Percentiles rank a stretch among this genome's conserved stretches.
These are phyloP conservation scores for Pulicaria dysenterica DNA, from an alignment of 129 eudicot species.

Conservation along the genomic window DNA sequence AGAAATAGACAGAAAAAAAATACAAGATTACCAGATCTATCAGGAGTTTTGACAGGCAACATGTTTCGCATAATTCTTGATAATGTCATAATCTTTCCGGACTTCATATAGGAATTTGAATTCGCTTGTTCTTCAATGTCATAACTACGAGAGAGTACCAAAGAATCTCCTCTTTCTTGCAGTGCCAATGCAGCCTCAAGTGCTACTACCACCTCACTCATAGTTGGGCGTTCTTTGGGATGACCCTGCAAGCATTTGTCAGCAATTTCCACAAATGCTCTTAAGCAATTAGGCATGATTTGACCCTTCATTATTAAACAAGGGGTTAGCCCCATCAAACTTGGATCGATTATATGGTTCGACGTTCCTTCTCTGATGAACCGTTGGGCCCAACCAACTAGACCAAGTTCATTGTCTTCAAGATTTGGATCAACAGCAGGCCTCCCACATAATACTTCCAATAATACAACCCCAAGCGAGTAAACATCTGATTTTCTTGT, in stretches of 20 bases:
- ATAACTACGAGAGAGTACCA: neutral
- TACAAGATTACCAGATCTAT: conserved; percentile 19
- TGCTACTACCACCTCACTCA: conserved; percentile 56
- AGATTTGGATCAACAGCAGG: conserved; percentile 52
- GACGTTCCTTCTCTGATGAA: conserved; percentile 38
- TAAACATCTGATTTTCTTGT: conserved; percentile 57
- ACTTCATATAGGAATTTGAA: conserved; percentile 16
- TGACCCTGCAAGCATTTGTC: conserved; percentile 44
- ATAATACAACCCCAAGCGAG: conserved; percentile 54
- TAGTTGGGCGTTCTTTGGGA: conserved; percentile 52
- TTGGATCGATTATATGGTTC: conserved; percentile 41
- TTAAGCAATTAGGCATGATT: conserved; percentile 39
- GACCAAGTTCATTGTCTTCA: conserved; percentile 41
- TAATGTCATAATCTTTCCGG: conserved; percentile 23
- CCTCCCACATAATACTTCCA: conserved; percentile 57
- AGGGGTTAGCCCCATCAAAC: conserved; percentile 27
- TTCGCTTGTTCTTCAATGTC: neutral
- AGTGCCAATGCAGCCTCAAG: conserved; percentile 49
- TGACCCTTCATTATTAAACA: conserved; percentile 29
- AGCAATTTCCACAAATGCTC: conserved; percentile 34
- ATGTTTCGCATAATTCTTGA: conserved; percentile 29
- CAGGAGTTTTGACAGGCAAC: conserved; percentile 16
- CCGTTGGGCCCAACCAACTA: conserved; percentile 43
- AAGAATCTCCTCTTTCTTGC: conserved; percentile 28
- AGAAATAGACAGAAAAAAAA: neutral